Base-by-base conservation (phyloP, 2,329 filamentous ascomycete species). In the Bertia moriformis region DNA sequence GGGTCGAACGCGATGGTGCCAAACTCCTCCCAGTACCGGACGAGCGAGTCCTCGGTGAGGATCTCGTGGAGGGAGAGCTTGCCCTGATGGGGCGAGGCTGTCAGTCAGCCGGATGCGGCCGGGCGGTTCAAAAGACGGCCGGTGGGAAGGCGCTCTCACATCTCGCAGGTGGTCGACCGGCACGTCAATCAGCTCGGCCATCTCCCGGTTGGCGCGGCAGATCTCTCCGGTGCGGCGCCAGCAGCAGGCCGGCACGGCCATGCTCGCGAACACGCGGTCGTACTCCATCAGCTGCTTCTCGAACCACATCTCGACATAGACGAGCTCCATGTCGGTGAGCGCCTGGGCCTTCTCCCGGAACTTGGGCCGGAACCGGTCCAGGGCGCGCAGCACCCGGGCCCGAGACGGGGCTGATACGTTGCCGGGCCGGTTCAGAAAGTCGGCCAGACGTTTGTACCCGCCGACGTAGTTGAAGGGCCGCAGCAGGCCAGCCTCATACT, bases 391-490 rank as follows among this genome's bases (percentile, higher is more conserved):
- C 44, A 98, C 95, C 62, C 93, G 91, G 50, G 93, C 82, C 44
- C 91, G 87, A 15, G 84, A 91, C 14, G 73, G 66, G 17, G 82
- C 73, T 39, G 84, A 78, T 55, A 96, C 81, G 54, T 96, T 80
- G 42, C 78, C 76, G n/a, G n/a, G n/a, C 52, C 22, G 7, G 7
- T 95, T 87, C 69, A 98, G 88, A 57, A 95, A 98, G 45, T 81
- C 78, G 45, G 87, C 85, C 37, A 98, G 66, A 19, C 87, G 76
- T 10, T 86, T 81, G 57, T 98, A 98, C 12, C 91, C 91, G 52
- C 93, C 93, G 49, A 96, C 85, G 58, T 98, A 98, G 62, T 95
- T 96, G 69, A 98, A 98, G 1, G 91, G 91, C 53, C 88, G 91
- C 42, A 98, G 66, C 51, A 98, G 70, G 2, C 91, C 91, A 1